Percentiles rank a stretch among this genome's conserved stretches.
Conservation (phyloP, 148 eudicot species). For the Persicaria maculosa region DNA sequence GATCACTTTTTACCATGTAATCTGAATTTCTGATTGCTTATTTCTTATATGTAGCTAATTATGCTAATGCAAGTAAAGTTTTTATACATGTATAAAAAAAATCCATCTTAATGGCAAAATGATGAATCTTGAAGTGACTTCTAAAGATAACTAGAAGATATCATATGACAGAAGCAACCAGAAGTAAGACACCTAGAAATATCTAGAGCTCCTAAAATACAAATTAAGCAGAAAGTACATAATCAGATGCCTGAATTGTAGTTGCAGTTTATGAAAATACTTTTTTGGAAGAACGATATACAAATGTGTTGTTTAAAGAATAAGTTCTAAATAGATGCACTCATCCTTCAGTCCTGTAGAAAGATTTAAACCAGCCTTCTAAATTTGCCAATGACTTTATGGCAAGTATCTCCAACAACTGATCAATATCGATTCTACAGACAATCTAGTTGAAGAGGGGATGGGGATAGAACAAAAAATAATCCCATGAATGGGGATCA, state of each 20-base stretch:
- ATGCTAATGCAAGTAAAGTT: too few species aligned
- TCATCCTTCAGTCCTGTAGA: not conserved
- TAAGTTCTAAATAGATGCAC: not conserved
- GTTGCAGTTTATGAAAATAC: not conserved
- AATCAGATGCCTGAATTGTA: not conserved
- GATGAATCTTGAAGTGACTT: not conserved
- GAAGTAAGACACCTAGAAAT: not conserved
- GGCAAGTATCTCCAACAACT: conserved; percentile 74
- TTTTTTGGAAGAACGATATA: not conserved
- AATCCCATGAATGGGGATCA: not conserved
- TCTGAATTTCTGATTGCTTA: too few species aligned
- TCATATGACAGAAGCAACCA: not conserved
- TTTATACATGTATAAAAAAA: too few species aligned
- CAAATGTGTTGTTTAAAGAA: not conserved
- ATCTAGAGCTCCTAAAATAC: not conserved
- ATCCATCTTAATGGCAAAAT: not conserved
- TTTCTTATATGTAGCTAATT: too few species aligned
- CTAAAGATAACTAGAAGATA: not conserved
- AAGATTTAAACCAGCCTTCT: conserved; percentile 52
- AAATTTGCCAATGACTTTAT: conserved; percentile 66
- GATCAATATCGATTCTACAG: conserved; percentile 72
- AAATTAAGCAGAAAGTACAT: not conserved
- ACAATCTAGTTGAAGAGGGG: conserved; percentile 48
- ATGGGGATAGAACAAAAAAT: not conserved
- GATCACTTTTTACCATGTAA: too few species aligned